Base-by-base conservation (phyloP, 352 stramenopile species). In the Pythium grandisporangium region DNA sequence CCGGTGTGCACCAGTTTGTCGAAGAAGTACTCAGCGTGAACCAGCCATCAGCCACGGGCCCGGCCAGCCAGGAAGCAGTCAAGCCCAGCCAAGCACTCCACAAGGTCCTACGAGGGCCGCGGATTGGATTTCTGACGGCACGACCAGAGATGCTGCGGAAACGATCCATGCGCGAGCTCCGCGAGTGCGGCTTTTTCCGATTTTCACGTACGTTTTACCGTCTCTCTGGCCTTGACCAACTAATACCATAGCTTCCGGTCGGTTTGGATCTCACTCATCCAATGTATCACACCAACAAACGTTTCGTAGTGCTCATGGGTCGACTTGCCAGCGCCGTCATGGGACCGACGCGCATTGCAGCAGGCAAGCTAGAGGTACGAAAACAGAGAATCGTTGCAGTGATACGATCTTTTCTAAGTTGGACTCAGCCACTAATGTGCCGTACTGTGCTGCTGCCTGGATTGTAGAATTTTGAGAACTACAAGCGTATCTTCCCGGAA, bases 401-500 rank as follows among this genome's bases (percentile, higher is more conserved):
- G 35, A 29, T 20, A 55, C 34, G 27, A 16, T 16, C 13, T 14
- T 20, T n/a, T 22, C 7, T 48, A 22, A 30, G 27, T 26, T 27
- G 26, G 4, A 24, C n/a, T n/a, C n/a, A n/a, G n/a, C n/a, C n/a
- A n/a, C n/a, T n/a, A n/a, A n/a, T n/a, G n/a, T n/a, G n/a, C n/a
- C n/a, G n/a, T n/a, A n/a, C n/a, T n/a, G n/a, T n/a, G n/a, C n/a
- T n/a, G n/a, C n/a, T n/a, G n/a, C n/a, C n/a, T n/a, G n/a, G n/a
- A n/a, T n/a, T n/a, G n/a, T n/a, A 88, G 71, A 87, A 87, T 48
- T 90, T 90, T 37, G 66, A 76, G 29, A 67, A 68, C 10, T 86
- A 84, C 45, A 74, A 71, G 23, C 70, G 70, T 12, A 44, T 90
- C 11, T 90, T 90, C 40, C 45, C 70, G 25, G 77, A 90, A 42